These are phyloP conservation scores for Rhodotorula kratochvilovae DNA, from an alignment of 768 basidiomycete genomes.

Conservation along the genomic window DNA sequence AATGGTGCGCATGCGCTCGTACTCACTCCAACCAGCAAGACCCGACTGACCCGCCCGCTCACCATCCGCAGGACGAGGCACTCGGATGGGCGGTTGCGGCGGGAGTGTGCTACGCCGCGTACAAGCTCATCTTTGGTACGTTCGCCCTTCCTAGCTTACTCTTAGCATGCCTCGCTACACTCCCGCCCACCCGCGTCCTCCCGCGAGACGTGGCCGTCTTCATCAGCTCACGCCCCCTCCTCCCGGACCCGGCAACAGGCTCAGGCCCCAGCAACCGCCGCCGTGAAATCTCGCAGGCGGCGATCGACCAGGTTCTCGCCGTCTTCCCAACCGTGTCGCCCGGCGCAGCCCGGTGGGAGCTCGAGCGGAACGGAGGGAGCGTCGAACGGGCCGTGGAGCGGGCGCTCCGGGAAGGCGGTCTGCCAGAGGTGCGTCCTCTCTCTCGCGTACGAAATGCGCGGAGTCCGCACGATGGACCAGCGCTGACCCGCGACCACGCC, in stretches of 20 bases:
- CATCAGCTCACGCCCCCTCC: background rate
- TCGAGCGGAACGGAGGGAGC: constrained; percentile 28
- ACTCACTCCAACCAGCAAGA: background rate
- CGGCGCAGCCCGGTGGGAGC: constrained; percentile 9
- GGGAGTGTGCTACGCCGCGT: constrained; percentile 18
- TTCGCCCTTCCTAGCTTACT: no score
- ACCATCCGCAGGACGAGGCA: constrained; percentile 17
- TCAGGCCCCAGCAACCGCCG: background rate
- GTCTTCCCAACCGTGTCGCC: constrained; percentile 23
- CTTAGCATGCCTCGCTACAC: no score
- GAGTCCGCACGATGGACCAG: background rate
- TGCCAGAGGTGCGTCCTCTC: constrained; percentile 27
- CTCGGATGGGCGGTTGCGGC: constrained; percentile 22
- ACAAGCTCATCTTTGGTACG: constrained; percentile 29
- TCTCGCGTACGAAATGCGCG: background rate
- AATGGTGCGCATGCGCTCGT: background rate
- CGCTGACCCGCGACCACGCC: background rate
- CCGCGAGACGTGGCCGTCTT: background rate
- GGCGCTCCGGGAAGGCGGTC: constrained; percentile 22
- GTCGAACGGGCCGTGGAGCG: constrained; percentile 37
- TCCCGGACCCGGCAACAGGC: background rate
- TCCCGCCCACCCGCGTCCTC: no score
- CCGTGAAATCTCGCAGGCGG: constrained; percentile 6
- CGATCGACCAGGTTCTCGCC: constrained; percentile 11
- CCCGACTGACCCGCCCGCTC: background rate